Evolutionary conservation across 169 alveolate genomes (phyloP), one percentile per base, ranked within the genome.

Genomic region (Eimeria brunetti): DNA sequence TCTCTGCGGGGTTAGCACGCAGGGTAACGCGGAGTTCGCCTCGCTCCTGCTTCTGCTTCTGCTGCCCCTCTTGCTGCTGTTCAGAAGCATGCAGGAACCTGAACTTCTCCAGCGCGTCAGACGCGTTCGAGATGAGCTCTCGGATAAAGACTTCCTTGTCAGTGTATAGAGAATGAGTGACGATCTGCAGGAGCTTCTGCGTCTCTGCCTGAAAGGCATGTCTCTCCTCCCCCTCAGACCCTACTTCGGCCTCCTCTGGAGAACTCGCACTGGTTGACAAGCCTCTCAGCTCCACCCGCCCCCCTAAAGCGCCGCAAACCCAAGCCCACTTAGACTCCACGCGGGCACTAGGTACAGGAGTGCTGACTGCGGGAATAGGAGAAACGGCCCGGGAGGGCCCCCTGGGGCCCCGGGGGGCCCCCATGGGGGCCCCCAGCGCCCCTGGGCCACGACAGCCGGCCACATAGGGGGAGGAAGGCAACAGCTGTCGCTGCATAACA

Each of bases 21-120:
- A 73, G 56, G 24, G 41, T 24, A 22, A 90, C 89, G 27, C 89
- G 86, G 49, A 62, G 88, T 30, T 60, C 49, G 33, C 91, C 78
- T 80, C 36, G 69, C 69, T 80, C 49, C 71, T 80, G 89, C 62
- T 49, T 33, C 49, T 53, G 51, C 38, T 78, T 41, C 14, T 38
- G 36, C 69, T 80, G 46, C 56, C 38, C 69, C 44, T 24, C 69
- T 44, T 51, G 62, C 51, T 80, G 89, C 78, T 84, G 91, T 49
- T 84, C 78, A 20, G 93, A 60, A 41, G 88, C 95, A 69, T 75
- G 95, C 80, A 96, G 98, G 97, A 99, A 99, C 90, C 99, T 98
- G 94, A 99, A 99, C 97, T 99, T 99, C 94, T 99, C 99, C 88
- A 99, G 97, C 62, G 99, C 99, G 96, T 99, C 99, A 51, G 99